A percentile compares a stretch with the other conserved stretches of the same genome.
Evolutionary conservation across 768 basidiomycete genomes (phyloP).

Genomic region (Chiua virens): DNA sequence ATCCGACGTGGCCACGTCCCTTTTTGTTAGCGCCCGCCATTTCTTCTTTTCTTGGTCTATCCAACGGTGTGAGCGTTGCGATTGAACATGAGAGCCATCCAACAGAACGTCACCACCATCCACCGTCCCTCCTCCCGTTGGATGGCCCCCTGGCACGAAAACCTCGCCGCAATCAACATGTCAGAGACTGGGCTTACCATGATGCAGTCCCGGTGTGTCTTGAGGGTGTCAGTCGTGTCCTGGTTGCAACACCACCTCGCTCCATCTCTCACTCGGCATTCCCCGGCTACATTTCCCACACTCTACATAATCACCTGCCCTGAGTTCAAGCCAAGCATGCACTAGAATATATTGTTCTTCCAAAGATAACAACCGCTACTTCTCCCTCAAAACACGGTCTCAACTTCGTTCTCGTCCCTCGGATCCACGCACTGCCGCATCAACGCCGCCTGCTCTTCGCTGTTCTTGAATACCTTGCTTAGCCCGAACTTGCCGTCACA

Average conservation of each 20-base stretch:
- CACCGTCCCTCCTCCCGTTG: conserved; percentile 3
- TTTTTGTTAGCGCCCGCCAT: conserved; percentile 99
- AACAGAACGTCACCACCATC: conserved; percentile 1
- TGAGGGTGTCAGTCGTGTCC: conserved; percentile 12
- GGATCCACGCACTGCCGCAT: conserved; percentile 23
- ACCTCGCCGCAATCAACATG: not conserved
- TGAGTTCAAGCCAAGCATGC: conserved; percentile 6
- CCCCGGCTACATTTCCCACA: conserved; percentile 24
- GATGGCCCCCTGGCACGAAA: conserved; percentile 1
- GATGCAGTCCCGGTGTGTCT: conserved; percentile 23
- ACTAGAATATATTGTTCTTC: no score
- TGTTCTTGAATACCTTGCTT: conserved; percentile 66
- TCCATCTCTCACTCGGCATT: conserved; percentile 17
- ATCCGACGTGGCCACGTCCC: conserved; percentile 93
- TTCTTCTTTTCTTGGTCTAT: conserved; percentile 99
- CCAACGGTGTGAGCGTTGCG: not conserved
- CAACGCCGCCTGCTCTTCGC: conserved; percentile 48
- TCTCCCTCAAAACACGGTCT: conserved; percentile 23
- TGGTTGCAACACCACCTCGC: no score
- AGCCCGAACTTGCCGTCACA: conserved; percentile 56
- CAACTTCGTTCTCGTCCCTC: conserved; percentile 21
- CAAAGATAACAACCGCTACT: no score
- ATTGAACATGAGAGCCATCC: no score
- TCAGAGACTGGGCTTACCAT: conserved; percentile 29
- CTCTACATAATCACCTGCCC: conserved; percentile 22